Base-by-base conservation (phyloP, 768 basidiomycete genomes). In the Stropharia rugosoannulata region DNA sequence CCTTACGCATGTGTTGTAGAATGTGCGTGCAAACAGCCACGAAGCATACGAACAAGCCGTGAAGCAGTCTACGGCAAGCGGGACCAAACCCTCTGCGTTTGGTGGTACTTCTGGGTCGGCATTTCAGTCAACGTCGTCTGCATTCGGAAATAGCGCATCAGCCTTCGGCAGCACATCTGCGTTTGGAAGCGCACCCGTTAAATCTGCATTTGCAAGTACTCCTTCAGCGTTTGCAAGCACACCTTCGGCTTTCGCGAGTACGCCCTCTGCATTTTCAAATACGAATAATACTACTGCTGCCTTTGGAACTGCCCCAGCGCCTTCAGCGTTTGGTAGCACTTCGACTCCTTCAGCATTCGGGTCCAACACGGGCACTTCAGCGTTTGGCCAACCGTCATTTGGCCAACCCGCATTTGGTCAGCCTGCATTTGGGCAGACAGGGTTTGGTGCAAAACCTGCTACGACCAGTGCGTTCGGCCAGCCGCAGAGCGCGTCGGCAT, bases 11-110 rank as follows among this genome's bases (percentile, higher is more conserved):
- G 22, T 15, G 32, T 19, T 29, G 22, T 52, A 82, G 73, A 82
- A 80, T 54, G 82, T 79, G 2, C 73, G 77, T 12, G 65, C 65
- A 37, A 87, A 87, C 58, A 51, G 79, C 12, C 62, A 65, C 49
- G 76, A 82, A 60, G 72, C 79, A 0, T 83, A 77, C 52, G 77
- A 85, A 12, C 78, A 81, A 61, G 85, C 86, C 1, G 53, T 69
- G 9, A 78, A 77, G 58, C 73, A 76, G 55, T 80, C 76, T 54
- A 55, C n/a, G 43, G 64, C 55, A 56, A 65, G 8, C 37, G 10
- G 37, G 15, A 11, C 53, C 15, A 18, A 35, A 9, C 54, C 61
- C 25, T 66, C 74, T 10, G 56, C 68, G 1, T 77, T 77, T 60
- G 73, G 68, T 48, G 27, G 48, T 7, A 18, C 35, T 13, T 50